These are phyloP conservation scores for Cryptosporidium ubiquitum DNA, from an alignment of 169 alveolate genomes.

Conservation along the genomic window DNA sequence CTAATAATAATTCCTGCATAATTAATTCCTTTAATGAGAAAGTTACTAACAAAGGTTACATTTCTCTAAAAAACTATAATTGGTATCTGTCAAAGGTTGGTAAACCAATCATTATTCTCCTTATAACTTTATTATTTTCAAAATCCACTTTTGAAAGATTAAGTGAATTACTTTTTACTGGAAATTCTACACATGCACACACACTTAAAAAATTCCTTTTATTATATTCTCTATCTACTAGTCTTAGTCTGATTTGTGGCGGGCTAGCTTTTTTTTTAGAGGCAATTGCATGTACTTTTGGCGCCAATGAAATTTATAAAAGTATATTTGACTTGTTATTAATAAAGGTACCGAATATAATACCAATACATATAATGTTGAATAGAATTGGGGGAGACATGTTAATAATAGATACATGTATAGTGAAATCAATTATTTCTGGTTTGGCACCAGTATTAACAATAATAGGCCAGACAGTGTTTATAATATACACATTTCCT, in stretches of 20 bases:
- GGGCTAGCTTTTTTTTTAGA: constrained; percentile 11
- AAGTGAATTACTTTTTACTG: constrained; percentile 36
- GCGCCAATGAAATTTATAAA: constrained; percentile 10
- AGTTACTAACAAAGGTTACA: constrained; percentile 19
- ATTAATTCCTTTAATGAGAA: constrained; percentile 17
- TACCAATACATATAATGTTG: constrained; percentile 23
- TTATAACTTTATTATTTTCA: neutral
- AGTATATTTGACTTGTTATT: neutral
- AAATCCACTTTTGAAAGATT: constrained; percentile 20
- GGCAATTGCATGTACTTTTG: constrained; percentile 42
- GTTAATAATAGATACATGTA: constrained; percentile 53
- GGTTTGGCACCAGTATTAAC: constrained; percentile 24
- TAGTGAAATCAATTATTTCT: constrained; percentile 52
- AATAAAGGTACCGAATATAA: neutral
- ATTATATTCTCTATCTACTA: neutral
- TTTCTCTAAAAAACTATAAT: constrained; percentile 8
- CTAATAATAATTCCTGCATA: neutral
- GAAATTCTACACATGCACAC: neutral
- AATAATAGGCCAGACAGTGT: constrained; percentile 3
- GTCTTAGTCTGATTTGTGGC: constrained; percentile 10
- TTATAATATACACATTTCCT: constrained; percentile 23
- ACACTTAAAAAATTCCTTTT: neutral
- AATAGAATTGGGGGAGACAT: constrained; percentile 62
- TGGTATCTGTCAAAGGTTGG: constrained; percentile 47
- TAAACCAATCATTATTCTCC: neutral